A percentile compares a stretch with the other conserved stretches of the same genome.
Evolutionary conservation across 257 asterid species (phyloP).

Genomic region (Haberlea rhodopensis): DNA sequence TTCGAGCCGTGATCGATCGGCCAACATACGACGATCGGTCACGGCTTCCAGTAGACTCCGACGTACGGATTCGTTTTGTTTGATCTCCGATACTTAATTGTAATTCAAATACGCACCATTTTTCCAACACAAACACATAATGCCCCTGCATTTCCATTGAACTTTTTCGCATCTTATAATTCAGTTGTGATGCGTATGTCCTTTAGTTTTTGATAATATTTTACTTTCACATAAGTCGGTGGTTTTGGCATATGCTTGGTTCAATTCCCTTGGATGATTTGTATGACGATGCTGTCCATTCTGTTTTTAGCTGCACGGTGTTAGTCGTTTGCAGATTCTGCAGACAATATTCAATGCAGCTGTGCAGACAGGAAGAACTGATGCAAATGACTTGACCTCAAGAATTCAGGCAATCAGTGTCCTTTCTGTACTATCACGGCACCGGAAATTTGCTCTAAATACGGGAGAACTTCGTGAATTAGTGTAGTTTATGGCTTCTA

Average conservation of each 20-base stretch:
- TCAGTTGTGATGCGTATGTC: not conserved
- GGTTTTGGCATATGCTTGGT: not conserved
- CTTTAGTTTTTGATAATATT: not conserved
- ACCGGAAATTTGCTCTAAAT: slow-evolving; percentile 62
- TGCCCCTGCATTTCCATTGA: not conserved
- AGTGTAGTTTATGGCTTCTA: slow-evolving; percentile 28
- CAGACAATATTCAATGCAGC: slow-evolving; percentile 68
- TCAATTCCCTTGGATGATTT: not conserved
- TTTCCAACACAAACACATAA: not conserved
- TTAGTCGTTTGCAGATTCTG: slow-evolving; percentile 89
- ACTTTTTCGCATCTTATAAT: no score
- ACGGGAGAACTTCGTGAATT: slow-evolving; percentile 81
- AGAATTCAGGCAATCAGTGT: slow-evolving; percentile 51
- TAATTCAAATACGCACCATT: no score
- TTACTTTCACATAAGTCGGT: not conserved
- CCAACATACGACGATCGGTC: no score
- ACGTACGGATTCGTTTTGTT: no score
- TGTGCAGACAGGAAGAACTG: slow-evolving; percentile 28
- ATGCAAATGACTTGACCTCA: slow-evolving; percentile 40
- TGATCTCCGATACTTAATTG: no score
- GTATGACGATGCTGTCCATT: slow-evolving; percentile 15
- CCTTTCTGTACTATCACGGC: slow-evolving; percentile 69
- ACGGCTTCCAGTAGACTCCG: no score
- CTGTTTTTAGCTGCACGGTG: slow-evolving; percentile 55
- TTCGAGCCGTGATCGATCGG: no score